Percentiles rank a stretch among this genome's conserved stretches.
phyloP scores from a whole-genome alignment of 2,329 filamentous ascomycete species.

The Exserohilum rostratum region DNA sequence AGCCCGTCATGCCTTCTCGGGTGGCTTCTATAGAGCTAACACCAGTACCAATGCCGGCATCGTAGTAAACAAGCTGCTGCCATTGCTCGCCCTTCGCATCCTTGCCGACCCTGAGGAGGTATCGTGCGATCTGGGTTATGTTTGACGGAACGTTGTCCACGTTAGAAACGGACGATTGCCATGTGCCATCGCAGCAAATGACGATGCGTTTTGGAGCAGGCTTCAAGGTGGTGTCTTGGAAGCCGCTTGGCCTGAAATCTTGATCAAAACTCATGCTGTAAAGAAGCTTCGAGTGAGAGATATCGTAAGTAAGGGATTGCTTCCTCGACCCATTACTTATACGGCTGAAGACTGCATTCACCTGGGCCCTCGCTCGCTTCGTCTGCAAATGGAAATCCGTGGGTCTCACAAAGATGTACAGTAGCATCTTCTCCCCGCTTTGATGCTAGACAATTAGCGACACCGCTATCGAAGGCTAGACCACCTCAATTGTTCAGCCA shows the following conservation, averaged over 20 bases:
- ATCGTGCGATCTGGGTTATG: slow-evolving; percentile 3
- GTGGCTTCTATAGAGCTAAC: neutral
- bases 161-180: slow-evolving; percentile 13
- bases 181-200: slow-evolving; percentile 28
- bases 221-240: neutral
- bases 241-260: neutral
- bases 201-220: slow-evolving; percentile 17
- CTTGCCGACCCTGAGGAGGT: slow-evolving; percentile 4
- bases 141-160: slow-evolving; percentile 9
- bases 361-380: neutral
- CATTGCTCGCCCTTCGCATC: slow-evolving; percentile 8
- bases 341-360: neutral
- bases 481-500: neutral
- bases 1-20: slow-evolving; percentile 23
- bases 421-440: neutral
- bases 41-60: slow-evolving; percentile 51
- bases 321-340: neutral
- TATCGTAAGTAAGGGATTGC: neutral
- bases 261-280: neutral
- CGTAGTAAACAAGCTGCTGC: slow-evolving; percentile 54
- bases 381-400: neutral
- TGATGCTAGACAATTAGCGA: neutral
- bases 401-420: neutral
- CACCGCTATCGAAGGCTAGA: neutral
- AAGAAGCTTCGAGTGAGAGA: neutral